Conservation (phyloP, 78 protist species). For the Polysphondylium violaceum region DNA sequence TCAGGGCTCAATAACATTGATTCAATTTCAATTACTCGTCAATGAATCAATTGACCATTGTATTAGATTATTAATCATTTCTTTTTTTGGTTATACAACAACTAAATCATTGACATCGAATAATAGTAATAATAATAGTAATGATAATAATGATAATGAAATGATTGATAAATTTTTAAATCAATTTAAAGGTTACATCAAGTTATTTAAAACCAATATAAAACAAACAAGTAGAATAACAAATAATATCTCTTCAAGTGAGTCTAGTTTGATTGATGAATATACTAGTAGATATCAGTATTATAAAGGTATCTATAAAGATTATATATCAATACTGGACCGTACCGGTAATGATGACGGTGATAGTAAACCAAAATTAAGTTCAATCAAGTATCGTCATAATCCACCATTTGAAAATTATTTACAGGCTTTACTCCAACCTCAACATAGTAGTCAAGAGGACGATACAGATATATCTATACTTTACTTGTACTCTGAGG, state of each 20-base stretch:
- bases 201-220: not conserved
- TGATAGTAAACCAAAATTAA: not conserved
- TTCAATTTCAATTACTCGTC: too few species aligned
- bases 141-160: too few species aligned
- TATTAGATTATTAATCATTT: too few species aligned
- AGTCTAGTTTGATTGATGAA: not conserved
- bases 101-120: not conserved
- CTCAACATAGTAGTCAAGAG: not conserved
- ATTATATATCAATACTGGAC: too few species aligned
- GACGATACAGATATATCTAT: not conserved
- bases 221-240: not conserved
- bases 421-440: not conserved
- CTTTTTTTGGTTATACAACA: too few species aligned
- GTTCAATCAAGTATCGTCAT: not conserved
- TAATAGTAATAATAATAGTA: not conserved
- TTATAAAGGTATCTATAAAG: conserved; percentile 19
- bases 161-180: not conserved
- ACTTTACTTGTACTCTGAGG: conserved; percentile 1
- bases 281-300: not conserved
- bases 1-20: not conserved
- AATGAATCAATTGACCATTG: too few species aligned
- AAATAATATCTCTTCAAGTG: not conserved
- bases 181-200: conserved; percentile 10
- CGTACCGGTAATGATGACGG: not conserved
- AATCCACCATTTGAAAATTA: conserved; percentile 21